Conservation (phyloP, 768 basidiomycete genomes). For the Cubamyces sp. region DNA sequence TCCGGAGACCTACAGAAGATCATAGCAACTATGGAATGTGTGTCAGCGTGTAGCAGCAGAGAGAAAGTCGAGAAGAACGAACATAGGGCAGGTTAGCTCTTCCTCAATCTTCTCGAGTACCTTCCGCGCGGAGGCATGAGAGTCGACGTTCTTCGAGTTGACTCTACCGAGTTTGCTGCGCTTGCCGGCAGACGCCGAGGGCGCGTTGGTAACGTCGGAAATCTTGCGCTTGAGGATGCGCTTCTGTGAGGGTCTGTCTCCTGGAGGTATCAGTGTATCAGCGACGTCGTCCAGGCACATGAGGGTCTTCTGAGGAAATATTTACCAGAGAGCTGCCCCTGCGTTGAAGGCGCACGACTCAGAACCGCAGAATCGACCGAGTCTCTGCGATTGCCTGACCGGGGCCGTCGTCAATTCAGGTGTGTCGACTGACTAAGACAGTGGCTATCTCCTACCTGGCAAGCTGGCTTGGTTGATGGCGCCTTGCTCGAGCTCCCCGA, state of each 20-base stretch:
- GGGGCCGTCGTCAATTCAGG: too few relatives aligned
- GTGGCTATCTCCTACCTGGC: too few relatives aligned
- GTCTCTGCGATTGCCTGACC: too few relatives aligned
- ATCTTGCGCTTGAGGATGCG: conserved; percentile 5
- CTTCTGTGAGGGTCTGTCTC: background rate
- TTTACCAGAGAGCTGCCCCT: background rate
- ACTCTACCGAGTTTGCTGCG: conserved; percentile 43
- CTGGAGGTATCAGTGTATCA: background rate
- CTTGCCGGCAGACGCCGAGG: conserved; percentile 2
- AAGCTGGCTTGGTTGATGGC: too few relatives aligned
- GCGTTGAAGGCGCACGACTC: background rate
- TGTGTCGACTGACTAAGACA: too few relatives aligned
- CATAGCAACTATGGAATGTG: conserved; percentile 57
- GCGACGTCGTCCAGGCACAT: background rate
- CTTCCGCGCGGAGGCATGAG: conserved; percentile 29
- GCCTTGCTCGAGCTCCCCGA: conserved; percentile 43
- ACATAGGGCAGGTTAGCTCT: conserved; percentile 77
- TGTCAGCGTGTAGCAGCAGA: background rate
- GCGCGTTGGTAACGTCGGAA: background rate
- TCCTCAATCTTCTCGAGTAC: conserved; percentile 57
- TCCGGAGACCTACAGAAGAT: conserved; percentile 58
- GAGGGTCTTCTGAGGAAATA: too few relatives aligned
- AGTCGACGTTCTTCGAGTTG: conserved; percentile 42
- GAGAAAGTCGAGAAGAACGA: conserved; percentile 36
- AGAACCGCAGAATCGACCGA: too few relatives aligned